Base-by-base conservation (phyloP, 2,329 filamentous ascomycete species). In the Xylariaceae sp. region DNA sequence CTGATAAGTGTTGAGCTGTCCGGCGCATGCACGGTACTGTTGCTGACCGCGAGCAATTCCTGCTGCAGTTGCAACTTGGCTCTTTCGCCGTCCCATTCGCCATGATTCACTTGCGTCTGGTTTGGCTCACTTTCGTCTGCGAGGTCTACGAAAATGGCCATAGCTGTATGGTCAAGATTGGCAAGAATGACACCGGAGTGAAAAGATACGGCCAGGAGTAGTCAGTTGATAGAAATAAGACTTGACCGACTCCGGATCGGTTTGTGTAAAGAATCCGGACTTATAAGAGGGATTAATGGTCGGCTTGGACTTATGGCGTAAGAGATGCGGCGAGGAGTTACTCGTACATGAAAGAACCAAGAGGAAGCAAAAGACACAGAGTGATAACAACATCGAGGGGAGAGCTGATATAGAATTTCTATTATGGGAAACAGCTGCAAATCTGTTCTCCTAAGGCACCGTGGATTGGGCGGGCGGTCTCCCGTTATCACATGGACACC, bases 101-200 rank as follows among this genome's bases (percentile, higher is more conserved):
- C 55, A 48, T 11, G 55, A 13, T 55, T 4, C 34, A 51, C 35
- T 44, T 53, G 57, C 6, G 57, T 50, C 51, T 58, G 60, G 15
- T 57, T 57, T 9, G 60, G 55, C 18, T 64, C 62, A 45, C 51
- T 47, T 49, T 64, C 60, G 30, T 62, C 60, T n/a, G 60, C 62
- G 3, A 64, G 55, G 50, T 64, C 62, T 55, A 64, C 56, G n/a
- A 62, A 60, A 55, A 64, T 62, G 50, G 54, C 62, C 62, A 64
- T 64, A 39, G 13, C 41, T 39, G n/a, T 23, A 2, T 34, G 17
- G 9, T 48, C 39, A 50, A 60, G 55, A 39, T 15, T 11, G 34
- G 18, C 45, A 35, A 23, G 37, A 44, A 39, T 41, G 13, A 8
- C 44, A 44, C 50, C 6, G 51, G 44, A 34, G 13, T 9, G 37